Conservation (phyloP, 257 asterid genomes). For the Fraxinus cuspidata region DNA sequence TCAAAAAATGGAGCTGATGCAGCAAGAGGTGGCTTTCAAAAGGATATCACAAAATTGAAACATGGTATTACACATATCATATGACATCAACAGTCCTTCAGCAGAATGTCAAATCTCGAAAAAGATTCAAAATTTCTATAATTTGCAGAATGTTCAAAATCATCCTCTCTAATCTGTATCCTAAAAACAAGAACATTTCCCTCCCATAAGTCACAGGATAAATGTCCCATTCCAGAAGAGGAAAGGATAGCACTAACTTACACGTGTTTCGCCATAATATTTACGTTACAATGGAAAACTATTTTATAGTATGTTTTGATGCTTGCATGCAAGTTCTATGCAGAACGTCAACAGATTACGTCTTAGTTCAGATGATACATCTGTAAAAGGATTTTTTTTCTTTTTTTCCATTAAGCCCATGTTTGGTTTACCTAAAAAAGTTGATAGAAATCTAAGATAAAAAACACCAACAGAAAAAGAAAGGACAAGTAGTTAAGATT, state of each 20-base stretch:
- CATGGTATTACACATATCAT: background rate
- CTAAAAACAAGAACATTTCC: background rate
- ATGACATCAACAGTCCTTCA: background rate
- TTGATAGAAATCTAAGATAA: background rate
- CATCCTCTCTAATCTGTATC: background rate
- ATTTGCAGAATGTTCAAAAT: background rate
- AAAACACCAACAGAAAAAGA: conserved; percentile 1
- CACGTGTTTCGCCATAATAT: background rate
- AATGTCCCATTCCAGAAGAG: background rate
- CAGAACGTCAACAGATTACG: background rate
- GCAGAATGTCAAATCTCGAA: background rate
- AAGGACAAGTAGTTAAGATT: too few relatives aligned
- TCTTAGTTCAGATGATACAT: background rate
- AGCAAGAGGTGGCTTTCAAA: background rate
- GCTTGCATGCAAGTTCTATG: background rate
- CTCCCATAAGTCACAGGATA: background rate
- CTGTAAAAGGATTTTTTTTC: background rate
- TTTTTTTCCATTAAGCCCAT: background rate
- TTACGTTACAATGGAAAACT: background rate
- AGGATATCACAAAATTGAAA: background rate
- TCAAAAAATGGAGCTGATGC: background rate
- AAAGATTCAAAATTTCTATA: background rate
- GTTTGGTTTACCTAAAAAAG: too few relatives aligned
- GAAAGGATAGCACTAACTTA: background rate
- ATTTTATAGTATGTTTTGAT: background rate